Base-by-base conservation (phyloP, 108 stramenopile genomes). In the Epithemia pelagica region DNA sequence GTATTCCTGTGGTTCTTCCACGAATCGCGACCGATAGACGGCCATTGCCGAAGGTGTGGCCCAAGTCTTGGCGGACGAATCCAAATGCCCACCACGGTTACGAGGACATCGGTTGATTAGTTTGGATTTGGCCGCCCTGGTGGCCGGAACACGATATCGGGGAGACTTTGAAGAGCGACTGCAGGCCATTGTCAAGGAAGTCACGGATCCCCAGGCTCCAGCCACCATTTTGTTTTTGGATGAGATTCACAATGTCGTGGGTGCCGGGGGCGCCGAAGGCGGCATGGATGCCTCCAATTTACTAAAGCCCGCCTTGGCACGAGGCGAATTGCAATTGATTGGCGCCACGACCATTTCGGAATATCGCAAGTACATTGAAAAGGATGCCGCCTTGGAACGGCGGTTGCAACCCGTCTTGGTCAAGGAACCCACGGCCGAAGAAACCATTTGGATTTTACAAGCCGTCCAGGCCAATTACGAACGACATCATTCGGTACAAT, bases 201-300 rank as follows among this genome's bases (percentile, higher is more conserved):
- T 90, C 7, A 87, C 78, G 18, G 83, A 84, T 68, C 83, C 88
- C 26, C 82, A 74, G 64, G 80, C 85, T 24, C 87, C 86, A 27
- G 86, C 89, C 0, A 91, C 88, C 8, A 90, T 96, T 69, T 61
- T 96, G 10, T 96, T 96, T 72, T 92, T 96, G 65, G 91, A 92
- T 57, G 54, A 54, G 61, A 70, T 75, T 67, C 92, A 94, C 71
- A 87, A 80, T 23, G 62, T 94, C 20, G 83, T 89, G 0, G 94
- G 94, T 20, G 90, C 91, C 1, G 95, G 92, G 22, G 78, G 78
- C 20, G 91, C 87, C 3, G 91, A 90, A 64, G 95, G 95, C 31
- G 88, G 86, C 21, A 91, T 94, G 73, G 92, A 96, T 79, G 95
- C 92, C 5, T 91, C 88, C 28, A 94, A 96, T 70, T 81, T 96